A percentile compares a stretch with the other conserved stretches of the same genome.
Evolutionary conservation across 2,329 filamentous ascomycete genomes (phyloP).

Genomic region (Elsinoe perseae): DNA sequence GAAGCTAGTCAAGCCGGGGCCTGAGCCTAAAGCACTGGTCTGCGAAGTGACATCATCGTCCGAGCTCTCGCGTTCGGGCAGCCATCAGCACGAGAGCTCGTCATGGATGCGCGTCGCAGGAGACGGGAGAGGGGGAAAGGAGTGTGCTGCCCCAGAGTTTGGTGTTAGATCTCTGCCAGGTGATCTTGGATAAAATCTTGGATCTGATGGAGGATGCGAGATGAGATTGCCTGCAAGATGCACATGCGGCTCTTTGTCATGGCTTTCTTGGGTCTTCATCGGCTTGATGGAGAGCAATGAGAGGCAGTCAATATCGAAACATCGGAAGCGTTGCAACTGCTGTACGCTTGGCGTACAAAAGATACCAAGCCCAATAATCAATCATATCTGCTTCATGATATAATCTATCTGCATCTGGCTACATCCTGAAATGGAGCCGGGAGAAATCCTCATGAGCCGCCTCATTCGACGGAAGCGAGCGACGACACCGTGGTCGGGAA

Average conservation of each 20-base stretch:
- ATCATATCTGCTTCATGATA: not conserved
- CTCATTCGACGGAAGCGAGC: not conserved
- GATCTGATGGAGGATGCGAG: not conserved
- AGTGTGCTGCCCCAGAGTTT: not conserved
- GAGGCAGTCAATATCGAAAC: no score
- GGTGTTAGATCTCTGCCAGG: not conserved
- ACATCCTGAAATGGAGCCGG: not conserved
- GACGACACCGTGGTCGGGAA: no score
- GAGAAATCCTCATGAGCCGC: not conserved
- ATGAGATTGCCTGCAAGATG: not conserved
- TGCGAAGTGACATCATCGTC: not conserved
- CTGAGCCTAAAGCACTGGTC: not conserved
- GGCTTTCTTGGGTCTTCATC: not conserved
- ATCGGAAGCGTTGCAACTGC: no score
- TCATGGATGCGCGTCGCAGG: not conserved
- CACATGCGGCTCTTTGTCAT: not conserved
- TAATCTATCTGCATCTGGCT: not conserved
- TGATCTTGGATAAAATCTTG: not conserved
- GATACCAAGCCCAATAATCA: no score
- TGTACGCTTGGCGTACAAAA: no score
- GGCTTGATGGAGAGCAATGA: no score
- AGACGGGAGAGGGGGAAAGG: not conserved
- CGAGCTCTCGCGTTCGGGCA: not conserved
- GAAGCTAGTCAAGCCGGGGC: not conserved
- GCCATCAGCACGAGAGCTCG: not conserved